A percentile compares a stretch with the other conserved stretches of the same genome.
phyloP scores from a whole-genome alignment of 1,284 basidiomycete species.

The Chalciporus sp. region DNA sequence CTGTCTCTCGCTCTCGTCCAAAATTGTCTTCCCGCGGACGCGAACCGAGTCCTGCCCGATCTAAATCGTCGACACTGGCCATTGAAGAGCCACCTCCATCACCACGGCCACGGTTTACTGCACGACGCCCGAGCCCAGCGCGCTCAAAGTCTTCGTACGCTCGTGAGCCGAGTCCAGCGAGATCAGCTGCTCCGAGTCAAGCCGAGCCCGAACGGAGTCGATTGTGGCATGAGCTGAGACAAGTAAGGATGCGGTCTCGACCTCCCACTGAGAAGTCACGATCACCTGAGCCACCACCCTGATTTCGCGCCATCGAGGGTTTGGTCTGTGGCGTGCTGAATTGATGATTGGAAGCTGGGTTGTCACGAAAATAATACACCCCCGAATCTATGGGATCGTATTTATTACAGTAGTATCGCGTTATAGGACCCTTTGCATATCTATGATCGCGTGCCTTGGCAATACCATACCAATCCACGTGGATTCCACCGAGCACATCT shows the following conservation, averaged over 20 bases:
- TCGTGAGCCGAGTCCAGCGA: constrained; percentile 35
- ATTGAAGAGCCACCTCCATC: constrained; percentile 35
- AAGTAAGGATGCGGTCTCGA: constrained; percentile 49
- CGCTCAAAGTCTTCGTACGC: constrained; percentile 30
- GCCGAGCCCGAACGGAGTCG: constrained; percentile 44
- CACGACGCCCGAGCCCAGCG: constrained; percentile 31
- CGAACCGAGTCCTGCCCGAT: constrained; percentile 43
- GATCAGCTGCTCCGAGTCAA: constrained; percentile 26
- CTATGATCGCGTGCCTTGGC: constrained; percentile 18
- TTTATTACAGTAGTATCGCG: constrained; percentile 13
- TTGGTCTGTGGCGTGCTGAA: constrained; percentile 15
- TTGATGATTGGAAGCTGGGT: constrained; percentile 30
- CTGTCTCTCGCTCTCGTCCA: constrained; percentile 29
- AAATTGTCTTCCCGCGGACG: constrained; percentile 35
- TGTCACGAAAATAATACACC: constrained; percentile 9
- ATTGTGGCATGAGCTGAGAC: constrained; percentile 62
- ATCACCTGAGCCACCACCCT: constrained; percentile 41
- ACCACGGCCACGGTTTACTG: constrained; percentile 26
- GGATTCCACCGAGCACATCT: no score
- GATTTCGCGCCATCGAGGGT: constrained; percentile 23
- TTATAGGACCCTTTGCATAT: constrained; percentile 10
- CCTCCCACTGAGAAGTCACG: constrained; percentile 45
- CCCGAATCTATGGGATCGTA: constrained; percentile 7
- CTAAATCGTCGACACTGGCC: constrained; percentile 34
- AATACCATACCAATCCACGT: constrained; percentile 3